Evolutionary conservation across 768 basidiomycete genomes (phyloP), one percentile per base, ranked within the genome.

Genomic region (Rhodotorula paludigena): DNA sequence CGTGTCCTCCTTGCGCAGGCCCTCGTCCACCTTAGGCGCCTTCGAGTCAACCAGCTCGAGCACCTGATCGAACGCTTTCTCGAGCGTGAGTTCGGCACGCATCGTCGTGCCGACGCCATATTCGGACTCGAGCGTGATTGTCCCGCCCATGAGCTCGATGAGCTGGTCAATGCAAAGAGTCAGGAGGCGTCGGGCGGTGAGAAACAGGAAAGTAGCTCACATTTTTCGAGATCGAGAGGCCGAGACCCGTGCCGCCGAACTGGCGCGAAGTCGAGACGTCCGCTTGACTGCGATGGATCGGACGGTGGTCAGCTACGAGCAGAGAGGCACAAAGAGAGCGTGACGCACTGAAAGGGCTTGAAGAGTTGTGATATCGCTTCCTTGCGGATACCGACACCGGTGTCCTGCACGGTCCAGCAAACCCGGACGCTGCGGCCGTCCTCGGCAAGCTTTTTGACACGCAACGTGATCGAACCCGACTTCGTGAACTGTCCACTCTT

Each of bases 301-400:
- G 39, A 23, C 5, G 33, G 5, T 32, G 28, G 6, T 38, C 42
- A 33, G 42, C 15, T 1, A 36, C 5, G 32, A 9, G 25, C 48
- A 30, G 4, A 11, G 4, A 9, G 5, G 15, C 3, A 9, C 20
- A 3, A 8, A 49, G 18, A 30, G 38, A n/a, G 45, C 25, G 25
- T 10, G 38, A 41, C 54, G 20, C 28, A 57, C 57, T 90, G 91
- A 81, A 99, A 99, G 3, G 94, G 96, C 77, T 99, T 90, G 80
- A 99, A 99, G 77, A 98, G 94, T 73, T 92, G 81, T 74, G 92
- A 91, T 67, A 96, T 80, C 80, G 96, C 96, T 77, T 96, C 94
- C 77, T 92, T 90, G 53, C 91, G 90, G 76, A 99, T 96, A 57
- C 94, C 94, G 74, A 97, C 94, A 64, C 94, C 94, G 1, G 92